These are phyloP conservation scores for Tagetes erecta DNA, from an alignment of 129 eudicot genomes.

Conservation along the genomic window DNA sequence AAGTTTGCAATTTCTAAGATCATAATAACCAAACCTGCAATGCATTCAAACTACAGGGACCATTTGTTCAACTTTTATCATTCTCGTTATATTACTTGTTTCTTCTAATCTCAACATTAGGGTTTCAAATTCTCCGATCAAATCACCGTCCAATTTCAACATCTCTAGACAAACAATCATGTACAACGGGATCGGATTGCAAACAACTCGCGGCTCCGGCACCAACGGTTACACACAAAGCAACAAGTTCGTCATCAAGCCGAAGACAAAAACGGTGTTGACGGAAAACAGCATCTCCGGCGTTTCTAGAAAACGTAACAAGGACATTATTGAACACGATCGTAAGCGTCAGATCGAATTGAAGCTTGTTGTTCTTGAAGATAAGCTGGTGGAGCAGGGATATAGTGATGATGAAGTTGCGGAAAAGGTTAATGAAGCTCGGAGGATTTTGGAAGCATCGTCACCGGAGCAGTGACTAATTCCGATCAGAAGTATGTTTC, in stretches of 20 bases:
- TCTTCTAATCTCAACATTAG: not conserved
- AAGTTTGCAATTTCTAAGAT: too few species aligned
- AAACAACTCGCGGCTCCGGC: slow-evolving; percentile 86
- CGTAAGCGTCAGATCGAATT: slow-evolving; percentile 88
- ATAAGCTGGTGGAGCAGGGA: slow-evolving; percentile 71
- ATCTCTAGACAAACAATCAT: slow-evolving; percentile 24
- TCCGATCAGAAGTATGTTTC: slow-evolving; percentile 21
- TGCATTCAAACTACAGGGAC: too few species aligned
- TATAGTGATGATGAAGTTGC: slow-evolving; percentile 66
- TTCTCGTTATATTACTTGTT: not conserved
- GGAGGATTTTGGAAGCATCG: slow-evolving; percentile 57
- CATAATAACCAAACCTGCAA: too few species aligned
- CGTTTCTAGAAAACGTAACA: slow-evolving; percentile 51
- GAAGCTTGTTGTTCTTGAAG: slow-evolving; percentile 73
- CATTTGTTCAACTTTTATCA: not conserved
- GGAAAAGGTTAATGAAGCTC: slow-evolving; percentile 58
- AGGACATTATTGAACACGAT: slow-evolving; percentile 83
- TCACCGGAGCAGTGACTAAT: slow-evolving; percentile 15
- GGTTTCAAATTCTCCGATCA: slow-evolving; percentile 3
- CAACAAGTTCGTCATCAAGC: slow-evolving; percentile 69
- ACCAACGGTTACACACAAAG: slow-evolving; percentile 80
- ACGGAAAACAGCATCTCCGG: slow-evolving; percentile 56
- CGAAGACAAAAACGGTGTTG: slow-evolving; percentile 45
- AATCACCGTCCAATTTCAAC: not conserved
- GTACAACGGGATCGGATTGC: slow-evolving; percentile 98